phyloP scores from a whole-genome alignment of 164 flowering plant species.

The Aristolochia fimbriata region DNA sequence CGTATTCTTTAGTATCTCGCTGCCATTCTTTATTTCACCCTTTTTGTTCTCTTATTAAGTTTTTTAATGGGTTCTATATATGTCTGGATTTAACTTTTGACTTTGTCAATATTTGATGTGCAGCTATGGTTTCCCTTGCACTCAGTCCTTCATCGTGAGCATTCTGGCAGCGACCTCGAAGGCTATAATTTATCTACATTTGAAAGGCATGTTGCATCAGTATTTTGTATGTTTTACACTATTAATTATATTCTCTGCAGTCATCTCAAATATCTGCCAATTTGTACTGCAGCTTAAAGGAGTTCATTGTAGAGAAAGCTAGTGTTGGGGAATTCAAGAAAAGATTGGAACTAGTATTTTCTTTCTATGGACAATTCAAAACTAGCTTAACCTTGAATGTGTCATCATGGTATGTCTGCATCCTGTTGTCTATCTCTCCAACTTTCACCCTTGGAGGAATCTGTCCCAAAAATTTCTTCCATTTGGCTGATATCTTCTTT shows the following conservation, averaged over 20 bases:
- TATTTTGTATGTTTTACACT: not conserved
- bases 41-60: not conserved
- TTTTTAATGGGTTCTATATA: not conserved
- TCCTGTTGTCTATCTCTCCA: not conserved
- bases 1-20: not conserved
- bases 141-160: slow-evolving; percentile 41
- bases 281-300: slow-evolving; percentile 62
- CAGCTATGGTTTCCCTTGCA: slow-evolving; percentile 96
- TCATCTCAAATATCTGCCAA: slow-evolving; percentile 4
- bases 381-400: slow-evolving; percentile 29
- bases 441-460: not conserved
- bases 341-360: slow-evolving; percentile 73
- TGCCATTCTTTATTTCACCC: not conserved
- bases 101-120: slow-evolving; percentile 8
- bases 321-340: slow-evolving; percentile 79
- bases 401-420: slow-evolving; percentile 33
- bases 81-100: not conserved
- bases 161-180: slow-evolving; percentile 21
- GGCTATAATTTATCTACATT: slow-evolving; percentile 34
- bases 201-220: slow-evolving; percentile 37
- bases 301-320: slow-evolving; percentile 68
- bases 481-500: not conserved
- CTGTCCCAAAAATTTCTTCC: not conserved
- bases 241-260: not conserved
- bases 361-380: slow-evolving; percentile 69